Evolutionary conservation across 495 filamentous ascomycete genomes (phyloP), one percentile per base, ranked within the genome.

Genomic region (Apiosordaria backusii): DNA sequence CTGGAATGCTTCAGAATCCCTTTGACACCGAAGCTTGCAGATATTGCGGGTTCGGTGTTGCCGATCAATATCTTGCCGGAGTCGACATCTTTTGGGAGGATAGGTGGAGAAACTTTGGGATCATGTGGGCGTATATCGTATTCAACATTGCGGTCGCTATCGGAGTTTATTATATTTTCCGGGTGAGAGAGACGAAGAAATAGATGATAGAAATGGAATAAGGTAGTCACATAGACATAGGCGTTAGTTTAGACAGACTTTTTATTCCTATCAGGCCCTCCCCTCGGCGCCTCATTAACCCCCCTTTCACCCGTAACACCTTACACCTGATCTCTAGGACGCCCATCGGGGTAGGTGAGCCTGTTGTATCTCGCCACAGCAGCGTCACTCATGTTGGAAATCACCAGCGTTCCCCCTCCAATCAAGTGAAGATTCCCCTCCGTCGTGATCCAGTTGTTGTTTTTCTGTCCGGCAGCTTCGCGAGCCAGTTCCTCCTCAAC

Each of bases 71-170:
- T 54, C 66, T 86, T 18, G 77, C 76, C 18, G 25, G 55, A 1
- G 80, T 76, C 5, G 80, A 81, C 64, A 85, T 87, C 61, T 71
- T 67, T 29, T 85, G 79, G 74, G 68, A 55, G 21, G 72, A 84
- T 27, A 70, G 83, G 65, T 86, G 84, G 83, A 73, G 83, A 22
- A 85, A 86, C 61, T 86, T 76, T 66, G 84, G 83, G 1, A 74
- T 85, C 18, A 78, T 82, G 45, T 86, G 82, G 80, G 81, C 77
- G 7, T 86, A 84, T 59, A 82, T 85, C 60, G 70, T 77, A 0
- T 84, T 86, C 70, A 81, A 86, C 64, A 76, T 85, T 60, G 68
- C 75, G 6, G 76, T 79, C 5, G 83, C 84, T 0, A 79, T 86
- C n/a, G 50, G 72, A 24, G 65, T 83, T 22, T 86, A 86, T 68